Evolutionary conservation across 352 stramenopile genomes (phyloP).

Genomic region (Phytopythium oedochilum): DNA sequence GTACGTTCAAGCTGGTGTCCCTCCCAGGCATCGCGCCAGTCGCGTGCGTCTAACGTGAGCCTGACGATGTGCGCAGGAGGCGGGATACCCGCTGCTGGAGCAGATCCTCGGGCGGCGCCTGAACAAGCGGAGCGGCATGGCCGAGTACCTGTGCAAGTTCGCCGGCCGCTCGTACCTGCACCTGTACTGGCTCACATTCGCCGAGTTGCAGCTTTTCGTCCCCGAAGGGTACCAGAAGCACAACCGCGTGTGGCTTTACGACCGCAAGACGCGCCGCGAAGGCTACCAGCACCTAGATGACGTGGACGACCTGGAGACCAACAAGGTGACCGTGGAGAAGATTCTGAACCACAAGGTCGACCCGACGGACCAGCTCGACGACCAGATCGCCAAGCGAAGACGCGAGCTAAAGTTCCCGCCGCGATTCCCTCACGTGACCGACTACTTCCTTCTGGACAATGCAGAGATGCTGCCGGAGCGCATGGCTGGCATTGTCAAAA

Average conservation of each 20-base stretch:
- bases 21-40: no score
- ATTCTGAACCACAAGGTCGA: conserved; percentile 86
- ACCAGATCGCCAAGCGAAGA: conserved; percentile 76
- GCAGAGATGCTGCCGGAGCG: conserved; percentile 61
- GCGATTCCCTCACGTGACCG: conserved; percentile 71
- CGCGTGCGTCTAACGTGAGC: no score
- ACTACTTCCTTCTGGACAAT: conserved; percentile 82
- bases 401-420: conserved; percentile 39
- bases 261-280: conserved; percentile 75
- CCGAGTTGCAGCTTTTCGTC: conserved; percentile 83
- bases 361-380: conserved; percentile 71
- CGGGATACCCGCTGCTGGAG: conserved; percentile 65
- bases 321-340: conserved; percentile 86
- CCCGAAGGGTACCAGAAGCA: conserved; percentile 83
- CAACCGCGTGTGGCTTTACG: conserved; percentile 79
- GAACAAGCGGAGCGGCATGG: conserved; percentile 58
- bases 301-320: conserved; percentile 83
- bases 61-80: conserved; percentile 27
- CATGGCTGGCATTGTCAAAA: conserved; percentile 72
- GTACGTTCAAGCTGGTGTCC: no score
- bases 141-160: conserved; percentile 89
- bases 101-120: conserved; percentile 82
- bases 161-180: conserved; percentile 84
- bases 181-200: conserved; percentile 86
- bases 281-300: conserved; percentile 84